Evolutionary conservation across 306 rosid species (phyloP).

Genomic region (Sindora glabra): DNA sequence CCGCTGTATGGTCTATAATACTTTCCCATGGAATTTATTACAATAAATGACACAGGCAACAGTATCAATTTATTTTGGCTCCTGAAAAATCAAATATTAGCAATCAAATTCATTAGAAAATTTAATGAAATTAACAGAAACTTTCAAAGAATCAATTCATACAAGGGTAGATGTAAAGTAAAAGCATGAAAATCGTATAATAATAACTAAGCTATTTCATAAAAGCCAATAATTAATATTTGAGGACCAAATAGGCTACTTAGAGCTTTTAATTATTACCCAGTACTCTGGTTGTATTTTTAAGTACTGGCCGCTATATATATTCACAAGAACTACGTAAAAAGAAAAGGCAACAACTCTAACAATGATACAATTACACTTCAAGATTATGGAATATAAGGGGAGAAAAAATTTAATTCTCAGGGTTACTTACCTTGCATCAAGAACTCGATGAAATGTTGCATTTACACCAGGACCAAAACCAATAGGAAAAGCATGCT

Average conservation of each 20-base stretch:
- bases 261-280: too few species aligned
- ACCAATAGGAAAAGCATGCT: slow-evolving; percentile 56
- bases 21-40: slow-evolving; percentile 38
- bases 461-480: slow-evolving; percentile 77
- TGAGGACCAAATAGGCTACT: too few species aligned
- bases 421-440: slow-evolving; percentile 42
- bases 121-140: background rate
- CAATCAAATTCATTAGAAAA: slow-evolving; percentile 17
- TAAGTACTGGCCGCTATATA: background rate
- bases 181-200: background rate
- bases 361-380: background rate
- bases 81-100: slow-evolving; percentile 42
- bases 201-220: too few species aligned
- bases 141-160: background rate
- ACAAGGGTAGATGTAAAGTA: background rate
- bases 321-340: background rate
- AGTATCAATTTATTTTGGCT: slow-evolving; percentile 39
- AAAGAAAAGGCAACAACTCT: background rate
- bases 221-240: too few species aligned
- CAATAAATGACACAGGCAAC: slow-evolving; percentile 67
- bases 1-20: slow-evolving; percentile 26
- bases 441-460: slow-evolving; percentile 71
- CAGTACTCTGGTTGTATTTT: too few species aligned
- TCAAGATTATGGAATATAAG: background rate
- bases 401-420: background rate